Base-by-base conservation (phyloP, 495 filamentous ascomycete species). In the Massariosphaeria phaeospora region DNA sequence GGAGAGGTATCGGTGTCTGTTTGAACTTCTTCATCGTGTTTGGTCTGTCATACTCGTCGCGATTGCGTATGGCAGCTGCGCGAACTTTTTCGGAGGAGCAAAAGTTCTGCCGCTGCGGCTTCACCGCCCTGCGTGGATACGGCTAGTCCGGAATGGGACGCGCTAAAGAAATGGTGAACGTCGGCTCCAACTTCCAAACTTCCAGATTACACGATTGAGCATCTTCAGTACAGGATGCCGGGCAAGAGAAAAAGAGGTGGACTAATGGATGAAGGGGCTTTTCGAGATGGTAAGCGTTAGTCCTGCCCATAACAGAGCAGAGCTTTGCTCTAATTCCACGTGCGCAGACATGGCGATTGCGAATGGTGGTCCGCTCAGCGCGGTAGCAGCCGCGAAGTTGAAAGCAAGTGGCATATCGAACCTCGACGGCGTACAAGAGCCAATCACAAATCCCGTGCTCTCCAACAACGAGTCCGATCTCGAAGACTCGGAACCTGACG, bases 371-470 rank as follows among this genome's bases (percentile, higher is more conserved):
- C 60, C 54, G 18, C 15, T 63, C 2, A 63, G 60, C 27, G 60
- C 60, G 7, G 30, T 55, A 12, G 55, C 60, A 26, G 60, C 60
- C 23, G 59, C 59, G 27, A 57, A 27, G 49, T 34, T 35, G 20
- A 56, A 31, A 27, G 27, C 20, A 10, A 10, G 23, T 17, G 3
- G 2, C 7, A 2, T 15, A 31, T 9, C 35, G 11, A 8, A 15
- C 26, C 36, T 20, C 34, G 36, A 43, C 8, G 20, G 12, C 21
- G 3, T 4, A 6, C 20, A 11, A 6, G 23, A 43, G n/a, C 29
- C 23, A 31, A 21, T 39, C 38, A 21, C 38, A 36, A 31, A 43
- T 20, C 20, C 12, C 36, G 21, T 43, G 20, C 35, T 15, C 6
- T 18, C 20, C 35, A 6, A 39, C 7, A 7, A 15, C 24, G 8